Conservation (phyloP, 139 green algal genomes). For the Chlamydomonas sp. region DNA sequence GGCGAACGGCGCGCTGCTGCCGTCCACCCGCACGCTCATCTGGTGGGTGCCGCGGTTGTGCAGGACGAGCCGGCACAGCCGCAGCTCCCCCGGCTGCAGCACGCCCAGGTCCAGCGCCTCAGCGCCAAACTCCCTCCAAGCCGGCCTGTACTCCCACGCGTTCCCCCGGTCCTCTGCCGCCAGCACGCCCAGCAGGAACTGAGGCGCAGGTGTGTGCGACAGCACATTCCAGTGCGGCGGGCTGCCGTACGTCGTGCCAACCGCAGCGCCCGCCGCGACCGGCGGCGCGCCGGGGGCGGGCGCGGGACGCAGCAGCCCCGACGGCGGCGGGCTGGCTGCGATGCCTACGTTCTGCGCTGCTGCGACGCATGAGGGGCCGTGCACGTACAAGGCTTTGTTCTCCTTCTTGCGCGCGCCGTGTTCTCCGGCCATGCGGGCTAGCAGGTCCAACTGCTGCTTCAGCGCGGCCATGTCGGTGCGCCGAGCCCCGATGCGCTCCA, state of each 20-base stretch:
- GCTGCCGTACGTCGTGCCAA: not conserved
- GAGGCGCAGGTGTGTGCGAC: not conserved
- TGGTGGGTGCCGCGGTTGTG: constrained; percentile 2
- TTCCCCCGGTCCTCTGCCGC: constrained; percentile 1
- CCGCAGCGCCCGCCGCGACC: not conserved
- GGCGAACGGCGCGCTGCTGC: constrained; percentile 1
- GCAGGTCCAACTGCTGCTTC: constrained; percentile 3
- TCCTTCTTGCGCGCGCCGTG: not conserved
- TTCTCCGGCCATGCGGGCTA: constrained; percentile 11
- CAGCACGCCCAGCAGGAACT: constrained; percentile 7
- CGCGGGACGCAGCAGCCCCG: not conserved
- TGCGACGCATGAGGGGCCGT: not conserved
- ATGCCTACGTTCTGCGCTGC: not conserved
- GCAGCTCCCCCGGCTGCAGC: constrained; percentile 32
- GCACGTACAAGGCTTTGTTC: constrained; percentile 5
- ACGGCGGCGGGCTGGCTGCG: not conserved
- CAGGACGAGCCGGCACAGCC: constrained; percentile 17
- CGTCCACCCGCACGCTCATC: constrained; percentile 5
- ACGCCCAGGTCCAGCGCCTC: constrained; percentile 13
- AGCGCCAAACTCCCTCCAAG: constrained; percentile 29
- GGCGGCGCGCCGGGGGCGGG: not conserved
- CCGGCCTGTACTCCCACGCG: not conserved
- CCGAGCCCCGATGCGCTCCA: not conserved
- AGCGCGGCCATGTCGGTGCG: constrained; percentile 6
- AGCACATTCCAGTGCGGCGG: constrained; percentile 11